Percentiles rank a stretch among this genome's conserved stretches.
Conservation (phyloP, 768 basidiomycete species). For the Pisolithus orientalis region DNA sequence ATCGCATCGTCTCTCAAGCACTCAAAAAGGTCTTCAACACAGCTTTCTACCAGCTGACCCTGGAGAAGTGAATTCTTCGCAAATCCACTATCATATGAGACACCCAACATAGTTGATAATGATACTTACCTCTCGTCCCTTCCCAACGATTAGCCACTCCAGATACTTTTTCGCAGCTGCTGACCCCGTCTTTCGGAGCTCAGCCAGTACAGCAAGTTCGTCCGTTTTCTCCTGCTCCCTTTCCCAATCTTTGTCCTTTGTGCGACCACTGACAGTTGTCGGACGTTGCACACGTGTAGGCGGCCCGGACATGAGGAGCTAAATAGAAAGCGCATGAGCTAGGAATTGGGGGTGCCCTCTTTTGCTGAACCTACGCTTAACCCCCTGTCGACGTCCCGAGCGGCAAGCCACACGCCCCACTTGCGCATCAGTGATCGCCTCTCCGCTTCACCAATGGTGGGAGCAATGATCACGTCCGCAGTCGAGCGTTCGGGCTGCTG, state of each 20-base stretch:
- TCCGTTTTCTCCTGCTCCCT: constrained; percentile 16
- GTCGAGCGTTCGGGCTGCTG: neutral
- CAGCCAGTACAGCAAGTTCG: constrained; percentile 22
- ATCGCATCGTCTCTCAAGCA: constrained; percentile 45
- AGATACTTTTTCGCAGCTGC: constrained; percentile 65
- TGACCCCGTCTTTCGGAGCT: constrained; percentile 12
- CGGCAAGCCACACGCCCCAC: constrained; percentile 80
- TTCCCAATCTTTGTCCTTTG: constrained; percentile 21
- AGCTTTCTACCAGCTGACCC: constrained; percentile 52
- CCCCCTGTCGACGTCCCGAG: constrained; percentile 60
- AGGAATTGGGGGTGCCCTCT: neutral
- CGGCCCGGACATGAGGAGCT: constrained; percentile 20
- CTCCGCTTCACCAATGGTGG: constrained; percentile 23
- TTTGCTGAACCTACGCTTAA: constrained; percentile 46
- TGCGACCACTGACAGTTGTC: constrained; percentile 12
- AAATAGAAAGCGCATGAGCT: neutral
- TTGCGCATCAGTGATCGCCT: constrained; percentile 56
- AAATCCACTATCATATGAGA: neutral
- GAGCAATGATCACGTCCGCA: neutral
- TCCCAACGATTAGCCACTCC: constrained; percentile 73
- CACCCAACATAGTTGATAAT: neutral
- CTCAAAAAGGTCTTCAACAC: constrained; percentile 45
- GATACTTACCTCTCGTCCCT: constrained; percentile 49
- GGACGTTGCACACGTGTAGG: constrained; percentile 15
- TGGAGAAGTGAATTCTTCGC: constrained; percentile 58